Conservation (phyloP, 805 yeast genomes). For the Wickerhamomyces bovis region DNA sequence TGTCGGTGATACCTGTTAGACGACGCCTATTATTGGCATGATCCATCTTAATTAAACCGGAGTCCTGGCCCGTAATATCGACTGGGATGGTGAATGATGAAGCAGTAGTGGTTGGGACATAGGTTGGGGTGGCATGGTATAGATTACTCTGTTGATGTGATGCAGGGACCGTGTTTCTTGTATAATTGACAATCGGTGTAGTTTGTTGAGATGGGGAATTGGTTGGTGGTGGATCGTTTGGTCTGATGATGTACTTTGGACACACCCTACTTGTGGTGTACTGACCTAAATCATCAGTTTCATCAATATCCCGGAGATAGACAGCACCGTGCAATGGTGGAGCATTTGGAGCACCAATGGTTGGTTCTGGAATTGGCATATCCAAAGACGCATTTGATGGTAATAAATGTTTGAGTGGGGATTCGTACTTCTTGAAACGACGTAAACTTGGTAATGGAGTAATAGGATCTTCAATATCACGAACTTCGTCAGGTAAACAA, state of each 20-base stretch:
- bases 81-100: slow-evolving; percentile 31
- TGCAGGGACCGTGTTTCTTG: slow-evolving; percentile 13
- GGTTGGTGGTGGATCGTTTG: slow-evolving; percentile 33
- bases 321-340: slow-evolving; percentile 96
- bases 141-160: slow-evolving; percentile 9
- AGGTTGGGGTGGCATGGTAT: slow-evolving; percentile 23
- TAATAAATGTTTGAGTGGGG: slow-evolving; percentile 76
- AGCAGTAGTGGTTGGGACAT: slow-evolving; percentile 19
- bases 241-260: slow-evolving; percentile 38
- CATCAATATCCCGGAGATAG: slow-evolving; percentile 66
- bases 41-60: slow-evolving; percentile 28
- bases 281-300: slow-evolving; percentile 80
- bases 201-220: slow-evolving; percentile 12
- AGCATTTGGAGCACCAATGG: slow-evolving; percentile 74
- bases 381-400: slow-evolving; percentile 66
- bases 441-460: slow-evolving; percentile 65
- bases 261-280: slow-evolving; percentile 46
- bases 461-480: slow-evolving; percentile 76
- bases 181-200: slow-evolving; percentile 17
- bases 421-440: slow-evolving; percentile 66
- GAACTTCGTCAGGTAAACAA: slow-evolving; percentile 93
- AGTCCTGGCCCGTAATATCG: slow-evolving; percentile 8
- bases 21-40: slow-evolving; percentile 25
- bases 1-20: slow-evolving; percentile 15
- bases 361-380: slow-evolving; percentile 79